phyloP scores from a whole-genome alignment of 345 rosid genomes.

The Diplotaxis tenuifolia region DNA sequence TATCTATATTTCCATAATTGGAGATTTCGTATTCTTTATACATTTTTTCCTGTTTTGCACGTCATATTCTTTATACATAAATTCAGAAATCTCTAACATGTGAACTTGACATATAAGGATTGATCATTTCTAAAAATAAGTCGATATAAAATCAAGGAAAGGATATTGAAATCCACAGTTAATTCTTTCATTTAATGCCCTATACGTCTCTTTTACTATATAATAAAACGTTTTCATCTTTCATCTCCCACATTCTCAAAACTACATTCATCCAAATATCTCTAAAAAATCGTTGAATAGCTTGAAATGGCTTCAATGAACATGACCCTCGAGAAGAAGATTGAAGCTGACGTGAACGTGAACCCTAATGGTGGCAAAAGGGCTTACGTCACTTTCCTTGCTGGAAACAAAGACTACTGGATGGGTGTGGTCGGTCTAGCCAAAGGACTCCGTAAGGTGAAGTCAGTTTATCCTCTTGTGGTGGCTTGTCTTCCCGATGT shows the following conservation, averaged over 20 bases:
- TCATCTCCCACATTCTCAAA: neutral
- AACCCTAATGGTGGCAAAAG: neutral
- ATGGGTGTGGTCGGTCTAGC: slow-evolving; percentile 8
- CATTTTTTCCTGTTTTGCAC: too few relatives aligned
- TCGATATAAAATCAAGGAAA: neutral
- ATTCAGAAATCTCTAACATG: neutral
- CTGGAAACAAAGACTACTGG: slow-evolving; percentile 7
- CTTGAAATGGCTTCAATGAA: neutral
- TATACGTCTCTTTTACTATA: neutral
- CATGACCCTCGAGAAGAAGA: neutral
- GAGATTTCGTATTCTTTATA: neutral
- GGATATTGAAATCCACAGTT: neutral
- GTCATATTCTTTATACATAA: neutral
- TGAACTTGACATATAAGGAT: neutral
- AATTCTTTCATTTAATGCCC: neutral
- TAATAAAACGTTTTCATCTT: neutral
- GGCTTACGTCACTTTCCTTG: neutral
- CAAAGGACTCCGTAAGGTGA: slow-evolving; percentile 10
- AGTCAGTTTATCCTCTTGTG: neutral
- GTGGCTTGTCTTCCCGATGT: neutral
- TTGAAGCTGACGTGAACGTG: neutral
- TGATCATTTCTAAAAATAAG: neutral
- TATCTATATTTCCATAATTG: neutral
- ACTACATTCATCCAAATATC: neutral
- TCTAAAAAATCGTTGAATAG: neutral